Evolutionary conservation across 495 filamentous ascomycete genomes (phyloP), one percentile per base, ranked within the genome.

Genomic region (Collariella sp.): DNA sequence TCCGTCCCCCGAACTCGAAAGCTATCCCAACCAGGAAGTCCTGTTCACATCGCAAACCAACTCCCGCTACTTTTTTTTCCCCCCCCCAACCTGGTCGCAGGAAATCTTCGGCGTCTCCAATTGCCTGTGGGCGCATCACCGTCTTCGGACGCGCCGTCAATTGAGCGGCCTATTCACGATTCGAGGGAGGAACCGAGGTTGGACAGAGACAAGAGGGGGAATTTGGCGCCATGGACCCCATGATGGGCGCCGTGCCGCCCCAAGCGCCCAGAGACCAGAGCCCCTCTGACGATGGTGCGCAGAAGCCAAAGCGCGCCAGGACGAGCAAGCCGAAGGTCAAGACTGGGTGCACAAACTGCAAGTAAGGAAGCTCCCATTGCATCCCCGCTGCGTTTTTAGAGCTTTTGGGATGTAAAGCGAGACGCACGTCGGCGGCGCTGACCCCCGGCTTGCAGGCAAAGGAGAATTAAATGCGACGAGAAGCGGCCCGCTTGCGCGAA

Each of bases 381-480:
- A 31, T 42, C 42, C 50, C 45, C 24, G 20, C n/a, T 19, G 3
- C 45, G 2, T 13, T 22, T 18, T 16, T 2, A 16, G 16, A 16
- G 13, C 5, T 7, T 18, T 16, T 16, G 38, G n/a, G 16, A 15
- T 29, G 23, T 11, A 45, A 3, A 9, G 20, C 43, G 3, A 2
- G 10, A 39, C 29, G 40, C 53, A 46, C 34, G 24, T 46, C 9
- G 38, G 18, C 44, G 47, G 42, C 31, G 50, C 54, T 55, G 52
- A 54, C 54, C 50, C 58, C 26, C 24, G 36, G 50, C 53, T 50
- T 57, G 20, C 52, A 85, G 82, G 59, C 76, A 75, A 45, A 74
- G 83, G 39, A 74, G 76, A 57, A 82, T 86, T 24, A 85, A 85
- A 68, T 86, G 83, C 67, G 83, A 81, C 65, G 83, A 86, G 63